Base-by-base conservation (phyloP, 1,139 yeast genomes). In the Zhuliangozyma blackwelliae region DNA sequence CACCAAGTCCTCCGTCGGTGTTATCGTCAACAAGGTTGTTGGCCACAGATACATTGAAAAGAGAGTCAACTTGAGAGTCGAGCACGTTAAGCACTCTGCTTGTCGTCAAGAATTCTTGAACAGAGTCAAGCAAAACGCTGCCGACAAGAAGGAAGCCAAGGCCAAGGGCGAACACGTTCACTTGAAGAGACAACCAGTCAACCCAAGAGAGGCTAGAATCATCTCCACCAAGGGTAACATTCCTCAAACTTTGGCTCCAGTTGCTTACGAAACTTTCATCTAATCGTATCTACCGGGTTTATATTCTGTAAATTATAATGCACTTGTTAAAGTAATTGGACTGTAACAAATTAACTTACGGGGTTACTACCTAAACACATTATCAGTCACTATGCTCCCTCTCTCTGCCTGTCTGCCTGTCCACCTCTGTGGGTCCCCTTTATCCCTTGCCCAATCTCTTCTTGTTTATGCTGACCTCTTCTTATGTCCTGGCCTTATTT, bases 11-110 rank as follows among this genome's bases (percentile, higher is more conserved):
- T 79, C 98, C 51, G 97, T 92, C 55, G 98, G 98, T 82, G 95
- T 92, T 60, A 87, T 92, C 67, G 75, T 92, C 69, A 85, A 92
- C 94, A 92, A 92, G 84, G 82, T 90, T 72, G 97, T 92, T 61
- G 97, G 97, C 71, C 77, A 86, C 95, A 87, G 97, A 81, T 92
- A 90, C 88, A 60, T 92, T 55, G 97, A 92, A 80, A 92, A 92
- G 86, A 90, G 97, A 78, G 84, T 92, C 67, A 89, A 88, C 86
- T 79, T 92, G 74, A 92, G 97, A 79, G 82, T 92, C 65, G 98
- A 92, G 81, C 98, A 92, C 79, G 79, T 92, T 66, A 90, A 89
- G 81, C 98, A 92, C 89, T 92, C 98, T 66, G 92, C 92, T 78
- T 92, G 98, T 82, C 92, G 98, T 79, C 88, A 87, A 74, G 97